phyloP scores from a whole-genome alignment of 2,329 filamentous ascomycete genomes.

The Diplocarpon rosae region DNA sequence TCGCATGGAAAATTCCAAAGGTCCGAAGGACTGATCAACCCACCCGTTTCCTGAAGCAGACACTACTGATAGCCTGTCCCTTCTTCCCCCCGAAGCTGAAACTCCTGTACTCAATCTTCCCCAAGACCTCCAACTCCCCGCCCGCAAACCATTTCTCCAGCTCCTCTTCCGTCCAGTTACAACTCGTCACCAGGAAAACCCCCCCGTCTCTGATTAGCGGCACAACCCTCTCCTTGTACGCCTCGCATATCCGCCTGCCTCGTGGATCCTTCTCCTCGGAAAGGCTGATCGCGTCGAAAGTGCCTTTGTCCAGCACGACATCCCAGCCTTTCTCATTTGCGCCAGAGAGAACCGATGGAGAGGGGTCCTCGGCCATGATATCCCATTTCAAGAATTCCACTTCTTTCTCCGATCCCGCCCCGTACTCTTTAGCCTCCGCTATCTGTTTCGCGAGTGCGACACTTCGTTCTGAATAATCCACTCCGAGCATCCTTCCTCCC shows the following conservation, averaged over 20 bases:
- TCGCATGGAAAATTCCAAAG: not conserved
- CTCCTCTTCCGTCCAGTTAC: slow-evolving; percentile 95
- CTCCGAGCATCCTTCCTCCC: slow-evolving; percentile 62
- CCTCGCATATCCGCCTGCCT: slow-evolving; percentile 57
- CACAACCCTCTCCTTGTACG: slow-evolving; percentile 60
- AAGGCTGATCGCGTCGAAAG: slow-evolving; percentile 90
- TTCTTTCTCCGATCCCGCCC: slow-evolving; percentile 21
- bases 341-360: slow-evolving; percentile 12
- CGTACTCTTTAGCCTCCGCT: slow-evolving; percentile 29
- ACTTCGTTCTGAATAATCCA: slow-evolving; percentile 75
- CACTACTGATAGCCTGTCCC: slow-evolving; percentile 78
- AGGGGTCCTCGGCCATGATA: slow-evolving; percentile 35
- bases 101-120: slow-evolving; percentile 68
- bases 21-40: not conserved
- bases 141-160: slow-evolving; percentile 61
- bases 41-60: slow-evolving; percentile 58
- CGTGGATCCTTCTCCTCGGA: slow-evolving; percentile 41
- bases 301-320: slow-evolving; percentile 93
- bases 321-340: slow-evolving; percentile 52
- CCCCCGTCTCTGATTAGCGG: slow-evolving; percentile 59
- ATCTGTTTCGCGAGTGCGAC: slow-evolving; percentile 64
- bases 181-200: slow-evolving; percentile 79
- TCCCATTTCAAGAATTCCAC: slow-evolving; percentile 41
- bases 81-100: slow-evolving; percentile 85
- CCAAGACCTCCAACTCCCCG: slow-evolving; percentile 38